Conservation (phyloP, 768 basidiomycete genomes). For the Boletus sp. region DNA sequence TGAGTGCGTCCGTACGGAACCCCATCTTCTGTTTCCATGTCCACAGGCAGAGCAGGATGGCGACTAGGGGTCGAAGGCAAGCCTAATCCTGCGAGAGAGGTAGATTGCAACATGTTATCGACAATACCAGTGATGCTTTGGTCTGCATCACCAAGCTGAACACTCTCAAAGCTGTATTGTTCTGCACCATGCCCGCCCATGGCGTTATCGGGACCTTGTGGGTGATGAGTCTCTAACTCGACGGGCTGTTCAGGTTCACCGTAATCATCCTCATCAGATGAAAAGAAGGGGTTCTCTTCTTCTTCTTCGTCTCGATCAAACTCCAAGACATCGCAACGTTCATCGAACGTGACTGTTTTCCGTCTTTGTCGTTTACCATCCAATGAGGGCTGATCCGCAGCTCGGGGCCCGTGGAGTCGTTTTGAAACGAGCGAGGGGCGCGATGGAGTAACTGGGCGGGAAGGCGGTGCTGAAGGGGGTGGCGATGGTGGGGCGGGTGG, state of each 20-base stretch:
- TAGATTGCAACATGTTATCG: conserved; percentile 57
- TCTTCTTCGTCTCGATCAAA: conserved; percentile 68
- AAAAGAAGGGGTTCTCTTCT: conserved; percentile 46
- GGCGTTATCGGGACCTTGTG: conserved; percentile 8
- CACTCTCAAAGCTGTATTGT: conserved; percentile 38
- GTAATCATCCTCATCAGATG: conserved; percentile 34
- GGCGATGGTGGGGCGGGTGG: conserved; percentile 22
- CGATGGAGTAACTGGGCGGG: conserved; percentile 32
- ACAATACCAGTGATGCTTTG: conserved; percentile 68
- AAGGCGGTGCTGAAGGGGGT: conserved; percentile 43
- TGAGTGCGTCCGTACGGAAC: conserved; percentile 62
- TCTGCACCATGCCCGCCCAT: conserved; percentile 4
- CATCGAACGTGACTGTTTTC: conserved; percentile 79
- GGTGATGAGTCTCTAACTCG: conserved; percentile 7
- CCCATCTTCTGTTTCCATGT: conserved; percentile 59
- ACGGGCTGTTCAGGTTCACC: conserved; percentile 15
- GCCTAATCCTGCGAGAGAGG: conserved; percentile 23
- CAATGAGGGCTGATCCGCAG: conserved; percentile 37
- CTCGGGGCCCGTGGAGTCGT: conserved; percentile 73
- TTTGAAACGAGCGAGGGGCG: conserved; percentile 69
- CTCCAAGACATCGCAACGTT: conserved; percentile 78
- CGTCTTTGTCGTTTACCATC: conserved; percentile 48
- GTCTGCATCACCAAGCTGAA: conserved; percentile 41
- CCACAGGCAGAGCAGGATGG: conserved; percentile 43
- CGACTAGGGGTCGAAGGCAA: conserved; percentile 35